Conservation (phyloP, 495 filamentous ascomycete species). For the Rhypophila decipiens region DNA sequence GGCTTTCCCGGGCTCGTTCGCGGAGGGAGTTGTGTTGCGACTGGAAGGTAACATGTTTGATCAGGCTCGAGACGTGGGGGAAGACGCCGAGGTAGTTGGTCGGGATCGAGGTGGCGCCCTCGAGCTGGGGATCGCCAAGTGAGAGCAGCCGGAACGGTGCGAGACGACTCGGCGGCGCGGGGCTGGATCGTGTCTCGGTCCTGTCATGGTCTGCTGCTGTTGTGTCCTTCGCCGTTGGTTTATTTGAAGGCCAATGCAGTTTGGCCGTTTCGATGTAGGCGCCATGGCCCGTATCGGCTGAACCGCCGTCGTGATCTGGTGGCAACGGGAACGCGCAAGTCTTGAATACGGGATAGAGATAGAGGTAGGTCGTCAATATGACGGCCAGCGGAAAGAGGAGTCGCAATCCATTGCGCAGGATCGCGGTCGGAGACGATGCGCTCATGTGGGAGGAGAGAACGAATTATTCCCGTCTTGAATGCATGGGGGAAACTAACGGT, state of each 20-base stretch:
- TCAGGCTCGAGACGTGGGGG: constrained; percentile 50
- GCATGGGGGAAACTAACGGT: too few species aligned
- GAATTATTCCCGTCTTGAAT: too few species aligned
- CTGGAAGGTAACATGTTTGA: constrained; percentile 41
- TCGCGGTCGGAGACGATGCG: constrained; percentile 48
- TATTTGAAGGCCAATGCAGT: constrained; percentile 34
- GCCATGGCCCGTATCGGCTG: constrained; percentile 23
- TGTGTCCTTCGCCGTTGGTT: constrained; percentile 1
- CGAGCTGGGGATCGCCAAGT: constrained; percentile 90
- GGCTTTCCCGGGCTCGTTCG: constrained; percentile 37
- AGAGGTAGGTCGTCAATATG: constrained; percentile 67
- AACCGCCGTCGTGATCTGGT: constrained; percentile 12
- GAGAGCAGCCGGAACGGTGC: constrained; percentile 84
- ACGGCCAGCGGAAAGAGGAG: constrained; percentile 66
- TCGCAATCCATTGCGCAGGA: constrained; percentile 55
- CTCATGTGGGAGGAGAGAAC: constrained; percentile 36
- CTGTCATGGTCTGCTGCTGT: constrained; percentile 13
- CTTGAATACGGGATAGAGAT: constrained; percentile 79
- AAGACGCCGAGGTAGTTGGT: constrained; percentile 53
- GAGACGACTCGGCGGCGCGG: constrained; percentile 30
- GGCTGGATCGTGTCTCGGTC: constrained; percentile 3
- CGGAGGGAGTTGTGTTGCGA: constrained; percentile 36
- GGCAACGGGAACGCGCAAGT: constrained; percentile 75
- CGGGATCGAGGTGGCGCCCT: constrained; percentile 81
- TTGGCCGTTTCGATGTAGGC: constrained; percentile 43